phyloP scores from a whole-genome alignment of 352 stramenopile species.

The Globisporangium acanthophoron region DNA sequence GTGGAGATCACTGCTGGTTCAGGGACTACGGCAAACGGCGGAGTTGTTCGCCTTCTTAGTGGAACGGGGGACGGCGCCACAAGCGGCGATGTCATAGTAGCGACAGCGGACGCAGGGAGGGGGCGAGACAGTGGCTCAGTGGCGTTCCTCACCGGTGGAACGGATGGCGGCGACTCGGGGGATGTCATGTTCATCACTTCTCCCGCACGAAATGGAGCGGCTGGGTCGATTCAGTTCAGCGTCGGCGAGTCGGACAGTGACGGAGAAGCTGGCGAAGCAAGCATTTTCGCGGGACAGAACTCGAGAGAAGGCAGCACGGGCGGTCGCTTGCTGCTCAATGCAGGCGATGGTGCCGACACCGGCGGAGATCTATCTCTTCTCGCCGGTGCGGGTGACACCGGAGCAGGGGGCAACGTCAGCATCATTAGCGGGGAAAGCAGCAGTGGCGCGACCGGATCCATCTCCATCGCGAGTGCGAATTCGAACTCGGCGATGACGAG shows the following conservation, averaged over 20 bases:
- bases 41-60: conserved; percentile 24
- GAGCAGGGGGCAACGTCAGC: conserved; percentile 15
- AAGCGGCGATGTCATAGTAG: conserved; percentile 25
- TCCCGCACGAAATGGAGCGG: conserved; percentile 10
- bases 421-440: conserved; percentile 20
- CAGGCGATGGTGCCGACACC: conserved; percentile 9
- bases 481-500: conserved; percentile 21
- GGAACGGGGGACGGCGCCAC: conserved; percentile 18
- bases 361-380: conserved; percentile 16
- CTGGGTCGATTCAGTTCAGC: conserved; percentile 15
- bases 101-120: conserved; percentile 19
- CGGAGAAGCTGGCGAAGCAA: conserved; percentile 11
- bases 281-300: conserved; percentile 17
- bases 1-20: conserved; percentile 27
- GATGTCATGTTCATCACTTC: conserved; percentile 25
- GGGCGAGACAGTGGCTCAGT: conserved; percentile 21
- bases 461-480: conserved; percentile 18
- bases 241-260: conserved; percentile 17
- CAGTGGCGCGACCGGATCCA: conserved; percentile 18
- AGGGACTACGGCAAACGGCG: conserved; percentile 14
- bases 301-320: conserved; percentile 10
- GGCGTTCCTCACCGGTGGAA: conserved; percentile 23
- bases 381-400: conserved; percentile 14
- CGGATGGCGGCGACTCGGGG: conserved; percentile 25
- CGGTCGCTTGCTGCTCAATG: conserved; percentile 15